Conservation (phyloP, 192 early-diverging fungal genomes). For the Phycomyces blakesleeanus region DNA sequence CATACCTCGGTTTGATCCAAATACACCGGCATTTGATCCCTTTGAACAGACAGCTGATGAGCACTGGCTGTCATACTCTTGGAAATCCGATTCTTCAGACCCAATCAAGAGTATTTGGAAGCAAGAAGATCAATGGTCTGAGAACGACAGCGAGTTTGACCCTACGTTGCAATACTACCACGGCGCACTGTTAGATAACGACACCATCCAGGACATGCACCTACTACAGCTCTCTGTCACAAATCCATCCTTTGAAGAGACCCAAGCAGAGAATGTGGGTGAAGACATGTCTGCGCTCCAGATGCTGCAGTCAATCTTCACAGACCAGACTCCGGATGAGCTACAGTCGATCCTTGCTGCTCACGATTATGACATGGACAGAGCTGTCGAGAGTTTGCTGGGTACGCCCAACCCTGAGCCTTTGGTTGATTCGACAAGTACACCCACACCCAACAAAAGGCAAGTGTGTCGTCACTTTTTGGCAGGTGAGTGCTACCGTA, state of each 20-base stretch:
- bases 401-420: constrained; percentile 1
- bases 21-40: too few relatives aligned
- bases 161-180: constrained; percentile 27
- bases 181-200: constrained; percentile 10
- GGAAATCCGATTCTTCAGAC: too few relatives aligned
- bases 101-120: constrained; percentile 11
- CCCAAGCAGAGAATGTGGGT: constrained; percentile 31
- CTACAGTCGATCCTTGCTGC: constrained; percentile 34
- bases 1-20: too few relatives aligned
- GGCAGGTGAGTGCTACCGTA: constrained; percentile 50
- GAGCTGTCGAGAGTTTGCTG: constrained; percentile 35
- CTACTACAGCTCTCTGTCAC: constrained; percentile 10
- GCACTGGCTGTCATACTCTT: too few relatives aligned
- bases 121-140: neutral
- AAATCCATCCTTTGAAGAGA: constrained; percentile 26
- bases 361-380: constrained; percentile 43
- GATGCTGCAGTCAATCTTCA: constrained; percentile 40
- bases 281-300: constrained; percentile 46
- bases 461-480: constrained; percentile 53
- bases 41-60: too few relatives aligned
- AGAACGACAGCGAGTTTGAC: constrained; percentile 30
- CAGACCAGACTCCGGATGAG: constrained; percentile 35
- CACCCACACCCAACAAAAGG: constrained; percentile 10
- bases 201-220: constrained; percentile 25
- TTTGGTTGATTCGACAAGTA: neutral